Percentiles rank a stretch among this genome's conserved stretches.
These are phyloP conservation scores for Fusarium sp. DNA, from an alignment of 2,329 filamentous ascomycete genomes.

Conservation along the genomic window DNA sequence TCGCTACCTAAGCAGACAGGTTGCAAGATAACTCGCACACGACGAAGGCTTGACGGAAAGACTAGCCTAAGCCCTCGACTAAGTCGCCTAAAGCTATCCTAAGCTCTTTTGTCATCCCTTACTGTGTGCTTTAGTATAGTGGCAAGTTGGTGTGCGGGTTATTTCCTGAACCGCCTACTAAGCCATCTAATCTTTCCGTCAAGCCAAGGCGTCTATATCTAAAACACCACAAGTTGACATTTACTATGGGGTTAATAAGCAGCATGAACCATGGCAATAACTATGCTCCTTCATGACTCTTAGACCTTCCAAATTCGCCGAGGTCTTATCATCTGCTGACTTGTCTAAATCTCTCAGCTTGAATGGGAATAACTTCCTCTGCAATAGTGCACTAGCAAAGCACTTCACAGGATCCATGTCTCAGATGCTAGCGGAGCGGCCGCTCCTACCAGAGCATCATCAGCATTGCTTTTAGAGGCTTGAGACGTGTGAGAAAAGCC, in stretches of 20 bases:
- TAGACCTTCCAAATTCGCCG: not conserved
- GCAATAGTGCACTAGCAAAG: not conserved
- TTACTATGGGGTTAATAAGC: not conserved
- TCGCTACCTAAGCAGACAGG: no score
- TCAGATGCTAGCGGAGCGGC: slow-evolving; percentile 23
- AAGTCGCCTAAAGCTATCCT: no score
- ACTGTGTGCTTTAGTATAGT: no score
- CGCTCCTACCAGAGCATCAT: slow-evolving; percentile 6
- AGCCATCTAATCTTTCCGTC: not conserved
- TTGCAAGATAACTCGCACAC: no score
- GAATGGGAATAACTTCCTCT: not conserved
- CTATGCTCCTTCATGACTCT: not conserved
- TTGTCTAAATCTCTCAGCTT: not conserved
- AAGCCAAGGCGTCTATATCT: not conserved
- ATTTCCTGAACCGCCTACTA: not conserved
- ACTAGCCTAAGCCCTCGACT: no score
- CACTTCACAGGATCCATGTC: slow-evolving; percentile 20
- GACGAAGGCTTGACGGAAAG: no score
- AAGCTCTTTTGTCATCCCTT: no score
- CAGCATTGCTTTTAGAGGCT: not conserved
- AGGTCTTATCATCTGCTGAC: not conserved
- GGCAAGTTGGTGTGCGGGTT: no score
- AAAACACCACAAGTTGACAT: not conserved
- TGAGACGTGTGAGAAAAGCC: not conserved
- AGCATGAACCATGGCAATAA: slow-evolving; percentile 2